Base-by-base conservation (phyloP, 257 asterid genomes). In the Buddleja alternifolia region DNA sequence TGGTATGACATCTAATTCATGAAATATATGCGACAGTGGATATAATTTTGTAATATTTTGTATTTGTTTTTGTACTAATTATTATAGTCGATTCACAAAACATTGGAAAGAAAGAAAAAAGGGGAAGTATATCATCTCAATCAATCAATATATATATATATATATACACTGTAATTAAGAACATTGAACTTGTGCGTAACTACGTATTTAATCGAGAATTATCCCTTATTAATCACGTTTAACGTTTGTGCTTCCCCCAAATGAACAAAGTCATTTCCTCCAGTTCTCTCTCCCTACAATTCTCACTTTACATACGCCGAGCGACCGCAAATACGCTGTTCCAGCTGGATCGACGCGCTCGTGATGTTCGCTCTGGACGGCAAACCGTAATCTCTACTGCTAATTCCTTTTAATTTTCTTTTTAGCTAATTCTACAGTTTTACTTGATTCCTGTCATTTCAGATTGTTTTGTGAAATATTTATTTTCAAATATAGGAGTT, bases 371-470 rank as follows among this genome's bases (percentile, higher is more conserved):
- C 47, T 19, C 40, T 37, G 7, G 11, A 54, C 32, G 21, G 46
- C 25, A 51, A 60, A 10, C 36, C 10, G 55, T 50, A 70, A 71
- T 14, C 56, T 39, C 34, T 50, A 10, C 60, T 45, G 21, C 58
- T 16, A 34, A 10, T 41, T 51, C 8, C 1, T 12, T 14, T 25
- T 25, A 41, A 10, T 11, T 56, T 4, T 10, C 34, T 29, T 12
- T 29, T 32, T 32, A 16, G 29, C 7, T 64, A 9, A 9, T 48
- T 36, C 14, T 5, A 34, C 14, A 48, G 51, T 50, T 60, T 60
- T 37, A 12, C 45, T 51, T 16, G 34, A 15, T 32, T 50, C 15
- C 41, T 15, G 14, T 34, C 53, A 12, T 59, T 47, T 7, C 41
- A 2, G 2, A 20, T 1, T 60, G 40, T 7, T 51, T 63, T 16